A percentile compares a stretch with the other conserved stretches of the same genome.
Conservation (phyloP, 208 protist genomes). For the Acanthamoeba healyi region DNA sequence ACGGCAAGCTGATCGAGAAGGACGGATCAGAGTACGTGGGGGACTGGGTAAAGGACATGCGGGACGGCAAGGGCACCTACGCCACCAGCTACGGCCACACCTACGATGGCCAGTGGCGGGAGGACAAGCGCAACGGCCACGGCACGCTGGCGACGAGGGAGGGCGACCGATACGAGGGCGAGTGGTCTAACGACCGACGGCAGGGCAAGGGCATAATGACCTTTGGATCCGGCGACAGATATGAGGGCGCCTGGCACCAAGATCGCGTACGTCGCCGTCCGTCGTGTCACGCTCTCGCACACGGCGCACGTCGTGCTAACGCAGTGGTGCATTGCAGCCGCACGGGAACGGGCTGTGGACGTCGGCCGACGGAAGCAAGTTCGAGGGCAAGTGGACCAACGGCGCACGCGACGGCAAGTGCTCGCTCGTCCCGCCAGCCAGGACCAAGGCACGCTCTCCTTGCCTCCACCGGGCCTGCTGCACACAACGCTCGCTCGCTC, state of each 20-base stretch:
- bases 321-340: neutral
- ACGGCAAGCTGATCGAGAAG: neutral
- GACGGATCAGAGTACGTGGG: conserved; percentile 33
- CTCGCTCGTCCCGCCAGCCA: neutral
- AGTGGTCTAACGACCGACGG: neutral
- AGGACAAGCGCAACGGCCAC: conserved; percentile 58
- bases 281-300: too few relatives aligned
- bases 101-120: conserved; percentile 16
- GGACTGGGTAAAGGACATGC: conserved; percentile 24
- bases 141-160: conserved; percentile 5
- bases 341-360: conserved; percentile 31
- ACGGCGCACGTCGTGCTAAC: too few relatives aligned
- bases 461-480: too few relatives aligned
- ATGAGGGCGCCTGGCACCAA: conserved; percentile 25
- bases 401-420: conserved; percentile 20
- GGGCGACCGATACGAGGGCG: conserved; percentile 34
- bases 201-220: conserved; percentile 39
- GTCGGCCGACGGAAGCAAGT: neutral
- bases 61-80: neutral
- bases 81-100: conserved; percentile 2
- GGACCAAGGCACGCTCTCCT: too few relatives aligned
- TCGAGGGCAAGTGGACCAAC: conserved; percentile 61
- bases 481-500: too few relatives aligned
- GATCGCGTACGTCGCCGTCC: conserved; percentile 42
- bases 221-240: conserved; percentile 14